These are phyloP conservation scores for Penicillium tannophilum DNA, from an alignment of 495 filamentous ascomycete species.

Conservation along the genomic window DNA sequence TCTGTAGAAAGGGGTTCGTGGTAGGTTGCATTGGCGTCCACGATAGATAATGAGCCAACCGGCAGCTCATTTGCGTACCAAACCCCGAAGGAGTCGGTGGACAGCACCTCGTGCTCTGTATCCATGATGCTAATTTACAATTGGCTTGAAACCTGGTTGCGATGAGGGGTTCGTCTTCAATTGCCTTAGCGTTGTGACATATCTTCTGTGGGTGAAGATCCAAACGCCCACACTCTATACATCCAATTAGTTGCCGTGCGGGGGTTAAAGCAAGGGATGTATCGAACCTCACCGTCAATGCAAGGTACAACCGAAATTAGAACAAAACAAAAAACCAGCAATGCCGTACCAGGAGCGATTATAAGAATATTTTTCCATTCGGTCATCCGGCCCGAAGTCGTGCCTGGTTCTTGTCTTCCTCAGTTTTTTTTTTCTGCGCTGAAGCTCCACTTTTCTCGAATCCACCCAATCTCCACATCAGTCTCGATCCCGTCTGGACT, in stretches of 20 bases:
- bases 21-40: slow-evolving; percentile 24
- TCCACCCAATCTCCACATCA: background rate
- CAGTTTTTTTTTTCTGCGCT: slow-evolving; percentile 13
- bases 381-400: slow-evolving; percentile 3
- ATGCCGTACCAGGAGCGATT: background rate
- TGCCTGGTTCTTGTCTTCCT: slow-evolving; percentile 11
- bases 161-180: slow-evolving; percentile 18
- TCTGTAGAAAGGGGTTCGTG: slow-evolving; percentile 22
- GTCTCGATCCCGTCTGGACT: slow-evolving; percentile 12
- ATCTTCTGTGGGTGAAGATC: slow-evolving; percentile 17
- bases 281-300: slow-evolving; percentile 18
- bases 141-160: background rate
- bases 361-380: background rate
- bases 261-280: slow-evolving; percentile 21
- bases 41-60: slow-evolving; percentile 24
- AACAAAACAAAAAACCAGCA: background rate
- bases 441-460: slow-evolving; percentile 17
- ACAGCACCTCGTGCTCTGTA: slow-evolving; percentile 16
- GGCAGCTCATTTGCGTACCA: slow-evolving; percentile 22
- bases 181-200: slow-evolving; percentile 23
- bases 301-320: slow-evolving; percentile 16
- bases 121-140: background rate
- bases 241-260: slow-evolving; percentile 20
- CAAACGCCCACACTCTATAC: slow-evolving; percentile 20
- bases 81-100: slow-evolving; percentile 13